A percentile compares a stretch with the other conserved stretches of the same genome.
phyloP scores from a whole-genome alignment of 768 basidiomycete genomes.

The Coprinellus micaceus region DNA sequence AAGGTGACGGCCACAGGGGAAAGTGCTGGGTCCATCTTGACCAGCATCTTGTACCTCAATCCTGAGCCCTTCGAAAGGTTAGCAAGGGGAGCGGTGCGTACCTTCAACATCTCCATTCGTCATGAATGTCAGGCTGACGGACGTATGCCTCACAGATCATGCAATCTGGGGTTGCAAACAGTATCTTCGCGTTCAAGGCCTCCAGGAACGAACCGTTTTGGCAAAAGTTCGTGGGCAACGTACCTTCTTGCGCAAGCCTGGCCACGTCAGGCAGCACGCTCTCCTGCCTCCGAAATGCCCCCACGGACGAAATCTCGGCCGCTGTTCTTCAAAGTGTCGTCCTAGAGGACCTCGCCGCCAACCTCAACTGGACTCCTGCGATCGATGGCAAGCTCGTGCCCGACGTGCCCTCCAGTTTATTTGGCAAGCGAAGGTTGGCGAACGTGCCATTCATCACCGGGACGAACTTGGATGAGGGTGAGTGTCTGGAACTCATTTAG shows the following conservation, averaged over 20 bases:
- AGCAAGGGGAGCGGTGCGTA: constrained; percentile 29
- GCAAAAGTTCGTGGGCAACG: constrained; percentile 35
- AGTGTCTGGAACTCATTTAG: too few relatives aligned
- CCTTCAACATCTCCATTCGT: neutral
- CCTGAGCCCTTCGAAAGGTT: constrained; percentile 25
- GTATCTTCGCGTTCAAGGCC: constrained; percentile 9
- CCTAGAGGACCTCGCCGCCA: constrained; percentile 7
- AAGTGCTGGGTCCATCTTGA: constrained; percentile 51
- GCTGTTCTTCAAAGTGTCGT: constrained; percentile 12
- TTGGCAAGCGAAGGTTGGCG: constrained; percentile 23
- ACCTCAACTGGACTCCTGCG: constrained; percentile 29
- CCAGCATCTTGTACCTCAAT: constrained; percentile 36
- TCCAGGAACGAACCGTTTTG: constrained; percentile 31
- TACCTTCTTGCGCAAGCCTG: constrained; percentile 29
- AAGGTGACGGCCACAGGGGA: constrained; percentile 49
- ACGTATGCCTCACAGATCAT: neutral
- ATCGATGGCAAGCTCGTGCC: constrained; percentile 40
- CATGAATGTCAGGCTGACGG: neutral
- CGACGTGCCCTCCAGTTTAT: constrained; percentile 34
- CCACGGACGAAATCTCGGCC: constrained; percentile 21
- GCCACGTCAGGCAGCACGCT: constrained; percentile 29
- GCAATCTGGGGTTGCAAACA: neutral
- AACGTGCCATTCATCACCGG: constrained; percentile 44
- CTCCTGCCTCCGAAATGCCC: constrained; percentile 26
- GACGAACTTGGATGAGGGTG: constrained; percentile 44